Percentiles rank a stretch among this genome's conserved stretches.
phyloP scores from a whole-genome alignment of 2,329 filamentous ascomycete species.

The Fusarium irregulare region DNA sequence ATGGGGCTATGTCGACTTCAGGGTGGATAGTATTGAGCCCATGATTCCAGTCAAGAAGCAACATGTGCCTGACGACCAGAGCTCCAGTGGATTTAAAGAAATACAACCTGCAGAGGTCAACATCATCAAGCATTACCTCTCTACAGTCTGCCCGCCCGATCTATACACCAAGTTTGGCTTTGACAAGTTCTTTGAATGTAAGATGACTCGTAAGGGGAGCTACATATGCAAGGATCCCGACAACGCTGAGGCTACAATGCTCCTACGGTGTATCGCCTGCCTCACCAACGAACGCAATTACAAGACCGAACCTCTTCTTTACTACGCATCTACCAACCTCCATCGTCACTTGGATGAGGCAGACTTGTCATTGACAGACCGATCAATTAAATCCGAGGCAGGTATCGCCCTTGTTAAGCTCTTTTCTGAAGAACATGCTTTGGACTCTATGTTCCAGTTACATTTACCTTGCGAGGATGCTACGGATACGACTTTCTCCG shows the following conservation, averaged over 20 bases:
- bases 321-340: neutral
- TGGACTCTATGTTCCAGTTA: neutral
- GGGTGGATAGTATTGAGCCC: neutral
- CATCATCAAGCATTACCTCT: slow-evolving; percentile 2
- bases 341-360: neutral
- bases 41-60: neutral
- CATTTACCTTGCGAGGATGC: neutral
- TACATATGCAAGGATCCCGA: neutral
- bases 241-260: neutral
- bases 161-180: neutral
- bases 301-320: neutral
- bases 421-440: neutral
- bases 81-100: neutral
- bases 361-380: neutral
- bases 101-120: neutral
- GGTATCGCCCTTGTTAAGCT: neutral
- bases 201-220: neutral
- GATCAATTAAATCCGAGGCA: neutral
- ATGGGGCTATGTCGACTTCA: rapidly evolving
- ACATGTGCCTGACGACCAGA: neutral
- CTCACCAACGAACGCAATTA: neutral
- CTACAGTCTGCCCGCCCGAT: neutral
- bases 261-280: neutral
- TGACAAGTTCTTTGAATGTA: neutral
- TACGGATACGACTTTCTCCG: no score